Conservation (phyloP, 2,329 filamentous ascomycete genomes). For the Penicillium sp. region DNA sequence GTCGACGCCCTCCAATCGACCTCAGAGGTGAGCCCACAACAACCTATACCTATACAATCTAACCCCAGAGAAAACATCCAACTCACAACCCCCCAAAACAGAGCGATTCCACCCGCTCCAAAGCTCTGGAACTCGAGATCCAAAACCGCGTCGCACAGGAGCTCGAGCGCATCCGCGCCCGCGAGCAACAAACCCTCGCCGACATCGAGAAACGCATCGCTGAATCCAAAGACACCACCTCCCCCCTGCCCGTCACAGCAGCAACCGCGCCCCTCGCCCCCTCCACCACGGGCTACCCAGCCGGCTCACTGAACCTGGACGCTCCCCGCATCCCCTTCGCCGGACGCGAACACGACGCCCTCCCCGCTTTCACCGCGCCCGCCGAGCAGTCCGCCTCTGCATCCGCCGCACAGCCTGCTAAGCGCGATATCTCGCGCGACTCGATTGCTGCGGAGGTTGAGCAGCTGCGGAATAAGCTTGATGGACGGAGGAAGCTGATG, state of each 20-base stretch:
- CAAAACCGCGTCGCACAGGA: conserved; percentile 82
- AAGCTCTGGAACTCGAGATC: conserved; percentile 78
- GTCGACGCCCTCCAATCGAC: conserved; percentile 78
- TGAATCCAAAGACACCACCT: conserved; percentile 34
- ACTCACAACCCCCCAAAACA: conserved; percentile 40
- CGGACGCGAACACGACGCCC: conserved; percentile 35
- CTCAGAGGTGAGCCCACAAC: conserved; percentile 66
- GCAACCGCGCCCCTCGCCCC: conserved; percentile 24
- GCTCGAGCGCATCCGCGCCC: conserved; percentile 71
- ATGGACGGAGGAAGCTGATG: conserved; percentile 58
- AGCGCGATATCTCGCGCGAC: conserved; percentile 49
- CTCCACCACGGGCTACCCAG: conserved; percentile 21
- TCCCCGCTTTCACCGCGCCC: conserved; percentile 14
- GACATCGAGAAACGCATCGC: conserved; percentile 62
- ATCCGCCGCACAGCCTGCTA: conserved; percentile 23
- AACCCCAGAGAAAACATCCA: not conserved
- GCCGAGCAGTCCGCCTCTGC: conserved; percentile 10
- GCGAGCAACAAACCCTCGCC: conserved; percentile 66
- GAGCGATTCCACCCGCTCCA: conserved; percentile 84
- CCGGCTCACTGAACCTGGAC: conserved; percentile 38
- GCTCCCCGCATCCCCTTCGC: conserved; percentile 45
- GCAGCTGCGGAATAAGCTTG: conserved; percentile 55
- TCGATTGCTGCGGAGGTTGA: conserved; percentile 57
- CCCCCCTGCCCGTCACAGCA: conserved; percentile 25
- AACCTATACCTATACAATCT: conserved; percentile 3